Evolutionary conservation across 768 basidiomycete genomes (phyloP), one percentile per base, ranked within the genome.

Genomic region (Chalciporus chontae): DNA sequence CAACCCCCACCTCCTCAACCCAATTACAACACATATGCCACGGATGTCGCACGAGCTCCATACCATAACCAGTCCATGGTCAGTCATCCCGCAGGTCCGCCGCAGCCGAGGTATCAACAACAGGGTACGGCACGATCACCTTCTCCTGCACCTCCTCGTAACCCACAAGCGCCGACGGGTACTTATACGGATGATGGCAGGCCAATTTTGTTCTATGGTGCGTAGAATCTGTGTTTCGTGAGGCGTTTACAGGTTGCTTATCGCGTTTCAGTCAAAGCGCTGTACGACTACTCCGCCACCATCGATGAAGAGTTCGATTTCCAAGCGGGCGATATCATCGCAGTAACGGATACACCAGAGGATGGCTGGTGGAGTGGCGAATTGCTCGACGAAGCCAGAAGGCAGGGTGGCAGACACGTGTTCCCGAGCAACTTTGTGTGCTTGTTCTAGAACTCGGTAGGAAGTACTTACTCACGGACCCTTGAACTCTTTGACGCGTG

Each of bases 321-420:
- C 82, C 90, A 94, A 64, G 75, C 84, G 18, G 91, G 89, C 3
- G 95, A 98, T 69, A 90, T 96, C 56, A 96, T 98, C 56, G 94
- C 94, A 7, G 94, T 98, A 9, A 94, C 90, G 0, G 78, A 84
- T 18, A 95, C 93, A 6, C 93, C 93, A 5, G 93, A 94, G 59
- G 94, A 96, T 60, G 95, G 95, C 1, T 97, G 95, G 95, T 98
- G 94, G 95, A 88, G 84, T 48, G 95, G 95, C 19, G 85, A 88
- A 58, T 68, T 92, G 51, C 70, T 91, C n/a, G 87, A 90, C 53
- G 87, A 90, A 57, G 73, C 75, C 26, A 71, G 90, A 56, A 74
- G 89, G 55, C 78, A 84, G 55, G 73, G 75, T 14, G 89, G 89
- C 27, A 74, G 84, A 48, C 81, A 88, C 62, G 80, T 90, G 45